Evolutionary conservation across 305 asterid species (phyloP).

Genomic region (Plantago coronopus): DNA sequence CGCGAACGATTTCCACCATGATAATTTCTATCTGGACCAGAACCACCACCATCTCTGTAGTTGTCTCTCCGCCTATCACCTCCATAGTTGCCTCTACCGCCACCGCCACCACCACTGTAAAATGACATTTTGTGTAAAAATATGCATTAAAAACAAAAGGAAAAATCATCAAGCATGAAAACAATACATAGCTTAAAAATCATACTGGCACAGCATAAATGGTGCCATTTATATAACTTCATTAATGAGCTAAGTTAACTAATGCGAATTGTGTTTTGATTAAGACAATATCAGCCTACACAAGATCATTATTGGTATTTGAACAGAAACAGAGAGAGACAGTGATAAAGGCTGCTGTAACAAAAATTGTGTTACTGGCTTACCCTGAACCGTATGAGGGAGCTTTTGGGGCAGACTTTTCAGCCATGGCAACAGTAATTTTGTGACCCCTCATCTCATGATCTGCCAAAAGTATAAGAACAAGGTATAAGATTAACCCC

Average conservation of each 20-base stretch:
- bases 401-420: constrained; percentile 92
- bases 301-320: constrained; percentile 1
- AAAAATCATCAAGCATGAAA: no score
- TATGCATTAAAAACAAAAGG: background rate
- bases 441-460: constrained; percentile 83
- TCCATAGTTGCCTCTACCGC: constrained; percentile 92
- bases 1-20: constrained; percentile 97
- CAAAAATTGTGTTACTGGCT: constrained; percentile 9
- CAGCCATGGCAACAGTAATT: constrained; percentile 92
- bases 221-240: no score
- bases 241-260: no score
- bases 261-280: no score
- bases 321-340: constrained; percentile 8
- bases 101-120: constrained; percentile 77
- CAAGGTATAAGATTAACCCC: background rate
- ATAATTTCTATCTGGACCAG: constrained; percentile 89
- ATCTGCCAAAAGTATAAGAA: constrained; percentile 37
- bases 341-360: background rate
- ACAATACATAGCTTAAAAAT: no score
- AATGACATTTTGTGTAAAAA: no score
- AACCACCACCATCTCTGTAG: constrained; percentile 74
- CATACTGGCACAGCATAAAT: no score
- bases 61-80: constrained; percentile 84
- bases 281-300: constrained; percentile 10
- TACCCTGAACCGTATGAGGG: constrained; percentile 82